Percentiles rank a stretch among this genome's conserved stretches.
Conservation (phyloP, 345 rosid species). For the Populus euphratica region DNA sequence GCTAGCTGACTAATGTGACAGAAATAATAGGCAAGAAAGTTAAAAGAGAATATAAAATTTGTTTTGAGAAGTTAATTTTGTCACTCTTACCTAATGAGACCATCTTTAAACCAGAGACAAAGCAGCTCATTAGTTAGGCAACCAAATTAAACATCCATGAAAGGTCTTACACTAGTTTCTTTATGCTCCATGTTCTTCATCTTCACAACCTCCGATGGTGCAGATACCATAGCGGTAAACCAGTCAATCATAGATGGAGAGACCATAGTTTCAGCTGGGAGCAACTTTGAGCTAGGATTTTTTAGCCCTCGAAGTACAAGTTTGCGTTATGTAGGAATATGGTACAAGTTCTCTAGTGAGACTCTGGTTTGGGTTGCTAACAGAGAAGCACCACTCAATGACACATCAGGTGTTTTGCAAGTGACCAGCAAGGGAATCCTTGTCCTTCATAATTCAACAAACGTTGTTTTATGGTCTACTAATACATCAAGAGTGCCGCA, state of each 20-base stretch:
- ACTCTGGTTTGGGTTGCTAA: constrained; percentile 33
- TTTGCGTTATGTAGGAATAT: constrained; percentile 28
- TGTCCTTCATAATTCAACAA: constrained; percentile 3
- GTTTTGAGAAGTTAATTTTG: not conserved
- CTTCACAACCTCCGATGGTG: not conserved
- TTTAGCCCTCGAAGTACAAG: constrained; percentile 15
- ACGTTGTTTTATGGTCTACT: not conserved
- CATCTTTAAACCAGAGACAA: not conserved
- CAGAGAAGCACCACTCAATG: constrained; percentile 19
- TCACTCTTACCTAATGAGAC: not conserved
- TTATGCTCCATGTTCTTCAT: not conserved
- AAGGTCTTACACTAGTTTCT: not conserved
- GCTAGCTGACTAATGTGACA: not conserved
- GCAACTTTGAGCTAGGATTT: constrained; percentile 35
- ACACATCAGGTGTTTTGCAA: constrained; percentile 15
- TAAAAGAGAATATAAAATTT: not conserved
- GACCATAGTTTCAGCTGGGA: constrained; percentile 18
- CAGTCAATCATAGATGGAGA: constrained; percentile 24
- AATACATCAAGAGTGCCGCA: not conserved
- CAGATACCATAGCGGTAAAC: constrained; percentile 14
- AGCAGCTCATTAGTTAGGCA: not conserved
- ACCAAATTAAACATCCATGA: not conserved
- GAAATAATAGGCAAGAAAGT: not conserved
- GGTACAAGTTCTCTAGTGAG: constrained; percentile 24
- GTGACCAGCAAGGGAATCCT: constrained; percentile 13